These are phyloP conservation scores for Fusarium fracticaudum DNA, from an alignment of 2,329 filamentous ascomycete genomes.

Conservation along the genomic window DNA sequence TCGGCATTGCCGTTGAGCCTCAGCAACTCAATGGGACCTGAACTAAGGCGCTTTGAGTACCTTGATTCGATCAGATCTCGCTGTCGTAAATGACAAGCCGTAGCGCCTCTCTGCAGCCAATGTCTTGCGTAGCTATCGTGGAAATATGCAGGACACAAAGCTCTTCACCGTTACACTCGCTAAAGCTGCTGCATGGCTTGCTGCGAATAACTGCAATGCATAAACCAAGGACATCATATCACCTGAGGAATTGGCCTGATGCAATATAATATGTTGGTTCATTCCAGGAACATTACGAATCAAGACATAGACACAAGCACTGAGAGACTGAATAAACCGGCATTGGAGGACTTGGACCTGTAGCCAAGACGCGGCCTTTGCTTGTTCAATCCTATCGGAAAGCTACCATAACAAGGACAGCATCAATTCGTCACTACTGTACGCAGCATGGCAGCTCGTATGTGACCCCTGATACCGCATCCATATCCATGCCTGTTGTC, in stretches of 20 bases:
- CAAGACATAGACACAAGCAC: neutral
- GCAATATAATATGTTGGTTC: neutral
- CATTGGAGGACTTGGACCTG: neutral
- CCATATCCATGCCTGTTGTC: neutral
- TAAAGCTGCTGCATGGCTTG: neutral
- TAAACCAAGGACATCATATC: neutral
- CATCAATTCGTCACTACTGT: neutral
- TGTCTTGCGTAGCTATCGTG: neutral
- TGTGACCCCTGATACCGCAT: constrained; percentile 11
- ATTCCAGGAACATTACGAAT: neutral
- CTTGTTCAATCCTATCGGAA: neutral
- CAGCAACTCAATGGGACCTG: constrained; percentile 3
- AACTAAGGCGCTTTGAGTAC: neutral
- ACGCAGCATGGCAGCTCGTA: neutral
- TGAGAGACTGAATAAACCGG: neutral
- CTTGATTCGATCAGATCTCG: constrained; percentile 10
- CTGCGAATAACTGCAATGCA: neutral
- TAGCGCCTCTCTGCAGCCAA: neutral
- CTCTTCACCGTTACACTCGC: neutral
- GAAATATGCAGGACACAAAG: neutral
- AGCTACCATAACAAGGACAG: neutral
- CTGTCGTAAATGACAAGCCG: constrained; percentile 21
- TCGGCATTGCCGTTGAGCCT: neutral
- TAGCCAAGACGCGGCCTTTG: neutral
- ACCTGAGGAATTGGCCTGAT: neutral